phyloP scores from a whole-genome alignment of 148 eudicot genomes.

The Camellia lanceoleosa region DNA sequence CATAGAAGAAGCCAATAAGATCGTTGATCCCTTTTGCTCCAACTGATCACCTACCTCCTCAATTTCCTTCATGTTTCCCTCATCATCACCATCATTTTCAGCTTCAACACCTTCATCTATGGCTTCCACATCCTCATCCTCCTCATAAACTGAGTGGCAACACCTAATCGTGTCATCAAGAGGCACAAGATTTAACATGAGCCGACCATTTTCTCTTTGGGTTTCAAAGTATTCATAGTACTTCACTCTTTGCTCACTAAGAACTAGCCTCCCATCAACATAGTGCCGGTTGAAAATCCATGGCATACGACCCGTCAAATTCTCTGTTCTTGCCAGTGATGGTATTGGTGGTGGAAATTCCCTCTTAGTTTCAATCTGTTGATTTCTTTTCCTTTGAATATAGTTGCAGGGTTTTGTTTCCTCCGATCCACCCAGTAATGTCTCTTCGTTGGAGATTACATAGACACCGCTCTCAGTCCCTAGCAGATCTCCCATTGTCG shows the following conservation, averaged over 20 bases:
- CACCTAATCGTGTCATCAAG: background rate
- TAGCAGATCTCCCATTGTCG: background rate
- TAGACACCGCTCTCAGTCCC: conserved; percentile 13
- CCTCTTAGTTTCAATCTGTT: background rate
- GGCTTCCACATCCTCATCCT: background rate
- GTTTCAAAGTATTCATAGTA: conserved; percentile 17
- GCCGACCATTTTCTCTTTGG: conserved; percentile 15
- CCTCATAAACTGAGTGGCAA: background rate
- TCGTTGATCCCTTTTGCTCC: too few species aligned
- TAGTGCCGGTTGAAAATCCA: conserved; percentile 8
- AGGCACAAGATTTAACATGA: conserved; percentile 9
- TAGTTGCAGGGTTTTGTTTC: background rate
- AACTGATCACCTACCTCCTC: background rate
- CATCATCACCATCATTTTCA: background rate
- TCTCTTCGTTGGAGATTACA: background rate
- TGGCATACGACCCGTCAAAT: conserved; percentile 11
- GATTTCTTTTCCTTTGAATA: background rate
- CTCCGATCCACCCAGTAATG: background rate
- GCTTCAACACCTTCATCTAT: background rate
- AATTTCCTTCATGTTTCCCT: background rate
- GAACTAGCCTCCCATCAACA: conserved; percentile 16
- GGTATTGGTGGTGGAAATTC: conserved; percentile 24
- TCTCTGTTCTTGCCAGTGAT: conserved; percentile 8
- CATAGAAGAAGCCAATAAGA: too few species aligned
- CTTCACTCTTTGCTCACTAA: background rate